A percentile compares a stretch with the other conserved stretches of the same genome.
Evolutionary conservation across 495 filamentous ascomycete species (phyloP).

Genomic region (Annulohypoxylon bovei): DNA sequence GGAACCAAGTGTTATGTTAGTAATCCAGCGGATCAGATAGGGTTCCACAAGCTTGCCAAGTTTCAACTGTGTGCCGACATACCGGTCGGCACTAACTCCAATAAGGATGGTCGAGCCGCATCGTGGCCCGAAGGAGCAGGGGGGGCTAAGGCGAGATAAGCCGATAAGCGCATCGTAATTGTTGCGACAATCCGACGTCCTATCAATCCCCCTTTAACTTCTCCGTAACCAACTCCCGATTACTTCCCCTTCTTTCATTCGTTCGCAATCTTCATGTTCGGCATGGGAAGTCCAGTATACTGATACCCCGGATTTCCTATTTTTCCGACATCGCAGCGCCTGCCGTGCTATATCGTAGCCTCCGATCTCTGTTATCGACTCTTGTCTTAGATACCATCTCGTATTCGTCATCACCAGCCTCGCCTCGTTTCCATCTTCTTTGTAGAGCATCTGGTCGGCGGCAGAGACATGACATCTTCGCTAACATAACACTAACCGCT

Average conservation of each 20-base stretch:
- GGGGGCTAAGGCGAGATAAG: conserved; percentile 22
- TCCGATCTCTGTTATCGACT: conserved; percentile 30
- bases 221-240: conserved; percentile 19
- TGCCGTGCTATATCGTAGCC: conserved; percentile 20
- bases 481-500: conserved; percentile 1
- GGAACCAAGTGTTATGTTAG: conserved; percentile 1
- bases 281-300: conserved; percentile 16
- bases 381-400: conserved; percentile 13
- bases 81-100: conserved; percentile 19
- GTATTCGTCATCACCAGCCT: conserved; percentile 17
- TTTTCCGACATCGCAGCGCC: conserved; percentile 1
- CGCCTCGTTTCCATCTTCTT: conserved; percentile 2
- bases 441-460: conserved; percentile 38
- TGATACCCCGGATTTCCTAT: conserved; percentile 5
- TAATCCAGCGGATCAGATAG: conserved; percentile 7
- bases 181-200: conserved; percentile 10
- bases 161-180: conserved; percentile 24
- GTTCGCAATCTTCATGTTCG: conserved; percentile 28
- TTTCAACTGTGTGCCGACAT: conserved; percentile 16
- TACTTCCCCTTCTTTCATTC: conserved; percentile 27
- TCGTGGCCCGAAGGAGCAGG: conserved; percentile 25
- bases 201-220: conserved; percentile 15
- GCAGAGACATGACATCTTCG: conserved; percentile 23
- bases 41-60: background rate
- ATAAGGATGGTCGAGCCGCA: conserved; percentile 23